These are phyloP conservation scores for Penicillium malachiteum DNA, from an alignment of 495 filamentous ascomycete species.

Conservation along the genomic window DNA sequence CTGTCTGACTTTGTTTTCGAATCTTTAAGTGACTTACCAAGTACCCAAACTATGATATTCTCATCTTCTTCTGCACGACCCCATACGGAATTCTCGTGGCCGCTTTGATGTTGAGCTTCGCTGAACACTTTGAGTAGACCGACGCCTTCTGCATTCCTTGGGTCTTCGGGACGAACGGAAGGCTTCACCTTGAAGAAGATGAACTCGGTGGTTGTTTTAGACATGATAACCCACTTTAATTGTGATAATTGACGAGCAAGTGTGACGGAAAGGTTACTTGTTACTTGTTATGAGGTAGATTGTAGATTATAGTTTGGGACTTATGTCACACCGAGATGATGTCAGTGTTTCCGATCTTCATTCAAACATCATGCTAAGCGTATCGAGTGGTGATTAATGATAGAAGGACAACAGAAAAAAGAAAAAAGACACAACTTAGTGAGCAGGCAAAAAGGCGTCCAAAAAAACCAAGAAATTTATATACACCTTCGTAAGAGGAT, in stretches of 20 bases:
- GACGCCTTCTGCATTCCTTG: constrained; percentile 31
- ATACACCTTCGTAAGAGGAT: constrained; percentile 5
- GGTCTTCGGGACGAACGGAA: constrained; percentile 43
- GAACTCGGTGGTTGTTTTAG: constrained; percentile 35
- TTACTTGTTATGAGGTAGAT: no score
- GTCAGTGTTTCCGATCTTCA: constrained; percentile 17
- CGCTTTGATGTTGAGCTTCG: constrained; percentile 33
- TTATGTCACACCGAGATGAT: constrained; percentile 24
- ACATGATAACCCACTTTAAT: not conserved
- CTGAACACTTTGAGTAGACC: constrained; percentile 29
- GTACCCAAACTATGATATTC: constrained; percentile 38
- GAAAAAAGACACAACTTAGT: not conserved
- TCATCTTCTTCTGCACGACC: constrained; percentile 39
- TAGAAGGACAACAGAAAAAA: not conserved
- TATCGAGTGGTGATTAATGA: constrained; percentile 1
- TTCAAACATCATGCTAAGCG: constrained; percentile 3
- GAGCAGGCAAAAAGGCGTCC: not conserved
- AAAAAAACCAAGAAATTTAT: not conserved
- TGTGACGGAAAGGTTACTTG: not conserved
- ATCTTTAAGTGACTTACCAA: constrained; percentile 25
- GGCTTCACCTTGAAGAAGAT: constrained; percentile 41
- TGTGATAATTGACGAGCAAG: not conserved
- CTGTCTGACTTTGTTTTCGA: not conserved
- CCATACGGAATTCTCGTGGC: constrained; percentile 40
- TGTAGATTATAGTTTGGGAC: not conserved